Conservation (phyloP, 1,284 basidiomycete genomes). For the Cystobasidium slooffiae region DNA sequence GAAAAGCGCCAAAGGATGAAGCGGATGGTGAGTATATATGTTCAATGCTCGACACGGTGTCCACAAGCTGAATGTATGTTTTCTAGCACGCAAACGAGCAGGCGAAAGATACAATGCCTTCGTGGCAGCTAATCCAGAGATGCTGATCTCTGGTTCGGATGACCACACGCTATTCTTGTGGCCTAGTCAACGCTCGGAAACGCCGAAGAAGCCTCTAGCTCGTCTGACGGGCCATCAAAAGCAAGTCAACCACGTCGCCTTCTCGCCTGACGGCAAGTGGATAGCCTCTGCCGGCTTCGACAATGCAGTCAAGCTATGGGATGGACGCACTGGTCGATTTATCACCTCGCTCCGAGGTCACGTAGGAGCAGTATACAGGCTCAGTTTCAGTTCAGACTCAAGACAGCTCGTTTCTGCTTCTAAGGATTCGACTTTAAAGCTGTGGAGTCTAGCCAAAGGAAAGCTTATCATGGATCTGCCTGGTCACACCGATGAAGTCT, state of each 20-base stretch:
- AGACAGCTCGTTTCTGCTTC: constrained; percentile 88
- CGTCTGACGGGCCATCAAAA: constrained; percentile 93
- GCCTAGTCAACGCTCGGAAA: constrained; percentile 61
- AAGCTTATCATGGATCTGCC: constrained; percentile 92
- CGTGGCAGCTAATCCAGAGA: constrained; percentile 72
- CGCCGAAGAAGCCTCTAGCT: constrained; percentile 78
- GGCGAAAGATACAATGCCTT: constrained; percentile 73
- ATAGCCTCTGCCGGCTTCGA: constrained; percentile 92
- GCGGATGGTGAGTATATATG: constrained; percentile 64
- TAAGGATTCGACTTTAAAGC: constrained; percentile 94
- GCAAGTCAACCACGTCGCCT: constrained; percentile 92
- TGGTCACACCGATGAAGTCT: constrained; percentile 96
- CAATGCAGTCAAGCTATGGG: constrained; percentile 90
- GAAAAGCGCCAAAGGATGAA: constrained; percentile 73
- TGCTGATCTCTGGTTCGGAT: constrained; percentile 90
- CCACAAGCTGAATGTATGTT: constrained; percentile 62
- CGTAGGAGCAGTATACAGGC: constrained; percentile 88
- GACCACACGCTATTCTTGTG: constrained; percentile 94
- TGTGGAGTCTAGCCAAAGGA: constrained; percentile 93
- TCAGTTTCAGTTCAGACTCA: constrained; percentile 95
- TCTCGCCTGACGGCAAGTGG: constrained; percentile 91
- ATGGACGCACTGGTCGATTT: constrained; percentile 79
- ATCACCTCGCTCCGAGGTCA: constrained; percentile 89
- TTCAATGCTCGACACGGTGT: background rate
- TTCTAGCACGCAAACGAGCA: constrained; percentile 66